Evolutionary conservation across 257 asterid species (phyloP), one percentile per base, ranked within the genome.

Genomic region (Solanum lignicaule): DNA sequence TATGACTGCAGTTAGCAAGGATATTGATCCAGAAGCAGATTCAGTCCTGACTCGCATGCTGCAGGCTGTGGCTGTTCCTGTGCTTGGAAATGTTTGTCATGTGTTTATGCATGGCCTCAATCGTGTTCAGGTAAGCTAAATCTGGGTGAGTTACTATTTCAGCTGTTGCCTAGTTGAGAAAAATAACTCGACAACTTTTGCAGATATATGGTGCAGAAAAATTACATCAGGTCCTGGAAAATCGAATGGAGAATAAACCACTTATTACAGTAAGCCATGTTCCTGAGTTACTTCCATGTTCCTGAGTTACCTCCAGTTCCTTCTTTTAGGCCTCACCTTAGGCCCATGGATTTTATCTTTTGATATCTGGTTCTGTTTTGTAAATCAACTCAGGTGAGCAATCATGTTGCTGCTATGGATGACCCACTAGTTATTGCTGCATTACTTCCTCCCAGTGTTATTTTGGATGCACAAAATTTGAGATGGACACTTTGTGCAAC

Each of bases 401-500:
- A 96, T 90, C 99, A 96, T 88, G 99, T 96, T 87, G 99, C 99
- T 55, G 86, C 98, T 33, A 88, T 94, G 95, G 99, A 96, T 89
- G 99, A 96, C 81, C 99, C 99, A 86, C 87, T 96, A 55, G 93
- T 96, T 76, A 92, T 96, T 88, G 95, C 99, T 89, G 90, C 99
- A 62, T 87, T 96, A 55, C 96, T 96, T 85, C 95, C 98, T 31
- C 98, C 94, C 46, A 92, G 94, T 71, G 90, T 96, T 89, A 86
- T 96, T 91, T 86, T 96, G 21, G 92, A 95, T 91, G 98, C 98
- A 75, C 91, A 90, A 68, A 92, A 90, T 83, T 87, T 94, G 92
- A 92, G 99, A 87, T 96, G 98, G 99, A 95, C 99, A 15, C 95
- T 96, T 55, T 96, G 99, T 93, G 99, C 99, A 83, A 91, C 99